These are phyloP conservation scores for Aspergillus indologenus DNA, from an alignment of 495 filamentous ascomycete genomes.

Conservation along the genomic window DNA sequence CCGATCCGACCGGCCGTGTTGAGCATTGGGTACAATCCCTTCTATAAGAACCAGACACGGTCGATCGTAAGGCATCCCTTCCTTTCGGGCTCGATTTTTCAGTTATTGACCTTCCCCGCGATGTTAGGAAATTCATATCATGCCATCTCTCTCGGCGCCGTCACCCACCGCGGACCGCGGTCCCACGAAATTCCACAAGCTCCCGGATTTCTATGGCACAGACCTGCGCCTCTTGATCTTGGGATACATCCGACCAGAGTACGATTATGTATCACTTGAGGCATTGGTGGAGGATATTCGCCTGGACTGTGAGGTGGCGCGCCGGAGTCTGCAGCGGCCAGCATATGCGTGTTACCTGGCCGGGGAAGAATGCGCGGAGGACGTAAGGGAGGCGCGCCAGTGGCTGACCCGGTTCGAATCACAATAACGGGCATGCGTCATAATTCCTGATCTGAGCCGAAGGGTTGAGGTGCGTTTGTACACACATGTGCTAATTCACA, in stretches of 20 bases:
- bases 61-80: conserved; percentile 53
- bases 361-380: conserved; percentile 19
- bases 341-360: conserved; percentile 57
- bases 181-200: conserved; percentile 35
- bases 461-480: not conserved
- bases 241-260: conserved; percentile 86
- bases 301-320: conserved; percentile 81
- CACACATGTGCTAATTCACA: not conserved
- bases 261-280: conserved; percentile 81
- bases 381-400: conserved; percentile 28
- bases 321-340: conserved; percentile 64
- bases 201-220: conserved; percentile 78
- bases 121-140: conserved; percentile 76
- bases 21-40: conserved; percentile 94
- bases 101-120: not conserved
- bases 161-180: conserved; percentile 44
- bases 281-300: conserved; percentile 83
- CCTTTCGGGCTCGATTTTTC: not conserved
- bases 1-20: conserved; percentile 83
- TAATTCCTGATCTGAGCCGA: not conserved
- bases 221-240: conserved; percentile 74
- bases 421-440: not conserved
- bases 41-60: conserved; percentile 81
- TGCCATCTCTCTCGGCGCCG: conserved; percentile 52
- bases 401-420: conserved; percentile 40